These are phyloP conservation scores for Metschnikowia vanudenii DNA, from an alignment of 805 yeast species.

Conservation along the genomic window DNA sequence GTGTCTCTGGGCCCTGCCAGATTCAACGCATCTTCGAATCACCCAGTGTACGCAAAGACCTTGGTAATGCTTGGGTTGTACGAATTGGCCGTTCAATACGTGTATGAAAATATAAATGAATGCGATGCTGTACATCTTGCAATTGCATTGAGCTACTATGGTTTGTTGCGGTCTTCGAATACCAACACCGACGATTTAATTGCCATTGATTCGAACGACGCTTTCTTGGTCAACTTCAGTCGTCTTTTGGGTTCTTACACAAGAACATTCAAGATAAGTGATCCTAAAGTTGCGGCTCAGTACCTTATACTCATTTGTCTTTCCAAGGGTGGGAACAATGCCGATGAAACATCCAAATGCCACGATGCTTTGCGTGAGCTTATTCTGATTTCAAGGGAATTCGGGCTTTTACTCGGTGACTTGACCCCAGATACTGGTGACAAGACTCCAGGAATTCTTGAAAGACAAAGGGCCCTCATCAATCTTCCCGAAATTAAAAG, in stretches of 20 bases:
- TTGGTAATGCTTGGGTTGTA: conserved; percentile 74
- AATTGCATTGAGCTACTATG: conserved; percentile 72
- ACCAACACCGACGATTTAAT: conserved; percentile 36
- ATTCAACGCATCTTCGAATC: conserved; percentile 62
- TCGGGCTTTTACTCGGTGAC: conserved; percentile 78
- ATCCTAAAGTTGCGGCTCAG: conserved; percentile 90
- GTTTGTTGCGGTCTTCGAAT: conserved; percentile 55
- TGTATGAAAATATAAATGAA: conserved; percentile 59
- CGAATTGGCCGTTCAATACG: conserved; percentile 72
- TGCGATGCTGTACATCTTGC: conserved; percentile 89
- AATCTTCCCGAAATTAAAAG: conserved; percentile 55
- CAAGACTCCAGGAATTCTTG: conserved; percentile 80
- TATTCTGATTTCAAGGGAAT: conserved; percentile 83
- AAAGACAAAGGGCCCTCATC: conserved; percentile 67
- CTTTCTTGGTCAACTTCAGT: conserved; percentile 49
- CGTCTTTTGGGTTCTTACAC: conserved; percentile 77
- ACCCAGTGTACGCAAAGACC: conserved; percentile 72
- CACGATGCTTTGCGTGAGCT: conserved; percentile 82
- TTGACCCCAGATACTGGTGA: conserved; percentile 66
- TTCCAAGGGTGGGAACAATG: conserved; percentile 32
- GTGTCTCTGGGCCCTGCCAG: conserved; percentile 69
- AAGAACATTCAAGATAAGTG: conserved; percentile 76
- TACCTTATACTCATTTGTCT: conserved; percentile 73
- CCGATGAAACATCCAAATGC: conserved; percentile 53
- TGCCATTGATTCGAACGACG: conserved; percentile 29